Evolutionary conservation across 306 rosid genomes (phyloP).

Genomic region (Pueraria montana): DNA sequence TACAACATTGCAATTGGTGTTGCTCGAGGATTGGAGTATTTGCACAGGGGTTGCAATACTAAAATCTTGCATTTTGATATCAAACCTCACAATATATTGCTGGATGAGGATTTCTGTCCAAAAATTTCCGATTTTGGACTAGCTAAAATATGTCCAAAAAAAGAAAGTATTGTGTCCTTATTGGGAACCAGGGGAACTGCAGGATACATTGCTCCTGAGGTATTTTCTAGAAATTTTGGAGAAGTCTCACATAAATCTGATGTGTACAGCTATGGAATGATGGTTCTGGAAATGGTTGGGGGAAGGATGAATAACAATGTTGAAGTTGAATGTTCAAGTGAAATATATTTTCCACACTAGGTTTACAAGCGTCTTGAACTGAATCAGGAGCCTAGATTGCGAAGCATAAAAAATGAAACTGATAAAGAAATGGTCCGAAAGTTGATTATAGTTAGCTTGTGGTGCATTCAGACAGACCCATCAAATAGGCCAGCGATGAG

Average conservation of each 20-base stretch:
- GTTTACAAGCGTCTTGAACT: constrained; percentile 50
- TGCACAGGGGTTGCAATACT: constrained; percentile 44
- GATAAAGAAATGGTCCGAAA: constrained; percentile 50
- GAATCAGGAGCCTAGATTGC: constrained; percentile 39
- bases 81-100: constrained; percentile 46
- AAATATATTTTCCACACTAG: constrained; percentile 48
- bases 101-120: constrained; percentile 37
- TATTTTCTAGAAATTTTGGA: constrained; percentile 42
- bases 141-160: constrained; percentile 40
- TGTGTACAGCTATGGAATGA: constrained; percentile 51
- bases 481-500: constrained; percentile 44
- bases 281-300: constrained; percentile 45
- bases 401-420: constrained; percentile 8
- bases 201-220: constrained; percentile 51
- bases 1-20: constrained; percentile 43
- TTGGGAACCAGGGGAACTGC: constrained; percentile 42
- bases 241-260: constrained; percentile 45
- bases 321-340: constrained; percentile 37
- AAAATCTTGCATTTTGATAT: constrained; percentile 48
- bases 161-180: constrained; percentile 40
- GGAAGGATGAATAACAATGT: constrained; percentile 12
- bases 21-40: constrained; percentile 41
- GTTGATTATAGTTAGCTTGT: constrained; percentile 51
- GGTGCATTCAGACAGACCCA: constrained; percentile 54
- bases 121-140: constrained; percentile 52